These are phyloP conservation scores for Neoboletus brunneissimus DNA, from an alignment of 768 basidiomycete species.

Conservation along the genomic window DNA sequence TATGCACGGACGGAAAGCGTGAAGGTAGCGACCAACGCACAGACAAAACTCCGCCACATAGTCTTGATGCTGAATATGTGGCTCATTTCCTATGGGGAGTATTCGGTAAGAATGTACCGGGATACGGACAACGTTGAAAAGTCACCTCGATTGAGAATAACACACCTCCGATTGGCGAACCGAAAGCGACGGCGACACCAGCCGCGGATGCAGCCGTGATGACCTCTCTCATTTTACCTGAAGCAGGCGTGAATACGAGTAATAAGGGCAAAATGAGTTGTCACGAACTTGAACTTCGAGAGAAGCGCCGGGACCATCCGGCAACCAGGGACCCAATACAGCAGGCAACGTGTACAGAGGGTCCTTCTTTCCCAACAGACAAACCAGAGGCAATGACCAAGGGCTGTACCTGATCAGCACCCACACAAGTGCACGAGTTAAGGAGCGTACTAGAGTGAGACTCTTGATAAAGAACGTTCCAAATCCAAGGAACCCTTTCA, in stretches of 20 bases:
- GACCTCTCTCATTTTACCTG: conserved; percentile 85
- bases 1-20: conserved; percentile 77
- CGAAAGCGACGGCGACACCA: conserved; percentile 97
- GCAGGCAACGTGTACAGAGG: conserved; percentile 96
- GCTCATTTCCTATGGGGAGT: conserved; percentile 86
- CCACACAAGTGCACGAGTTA: neutral
- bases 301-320: conserved; percentile 75
- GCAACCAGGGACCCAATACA: conserved; percentile 92
- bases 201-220: conserved; percentile 95
- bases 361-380: conserved; percentile 97
- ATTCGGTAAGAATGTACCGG: neutral
- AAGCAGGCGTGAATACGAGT: conserved; percentile 14
- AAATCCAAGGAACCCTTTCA: conserved; percentile 91
- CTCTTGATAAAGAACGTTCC: conserved; percentile 93
- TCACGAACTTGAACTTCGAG: conserved; percentile 78
- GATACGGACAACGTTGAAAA: conserved; percentile 3
- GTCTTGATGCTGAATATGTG: conserved; percentile 95
- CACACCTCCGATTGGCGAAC: conserved; percentile 96
- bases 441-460: conserved; percentile 72
- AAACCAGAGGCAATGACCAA: conserved; percentile 95
- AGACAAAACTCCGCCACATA: conserved; percentile 98
- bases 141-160: conserved; percentile 92
- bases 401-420: conserved; percentile 54
- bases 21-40: conserved; percentile 94
- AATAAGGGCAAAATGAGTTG: neutral